Evolutionary conservation across 192 early-diverging fungal genomes (phyloP).

Genomic region (Obelidium mucronatum): DNA sequence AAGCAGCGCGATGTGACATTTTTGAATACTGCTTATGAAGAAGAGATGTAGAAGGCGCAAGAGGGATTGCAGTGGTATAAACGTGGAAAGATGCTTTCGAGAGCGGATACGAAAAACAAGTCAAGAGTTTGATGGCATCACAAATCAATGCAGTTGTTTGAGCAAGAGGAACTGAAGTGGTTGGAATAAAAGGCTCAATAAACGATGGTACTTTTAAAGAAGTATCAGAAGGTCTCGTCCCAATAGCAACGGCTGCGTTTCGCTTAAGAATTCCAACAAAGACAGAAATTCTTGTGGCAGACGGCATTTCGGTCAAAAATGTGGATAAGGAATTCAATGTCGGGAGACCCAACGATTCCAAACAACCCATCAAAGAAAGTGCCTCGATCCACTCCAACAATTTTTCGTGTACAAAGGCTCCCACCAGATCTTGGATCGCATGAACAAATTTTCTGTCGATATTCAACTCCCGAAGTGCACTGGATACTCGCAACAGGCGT

Average conservation of each 20-base stretch:
- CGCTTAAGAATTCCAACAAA: slow-evolving; percentile 26
- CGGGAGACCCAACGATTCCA: neutral
- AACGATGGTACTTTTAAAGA: neutral
- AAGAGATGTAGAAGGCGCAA: slow-evolving; percentile 1
- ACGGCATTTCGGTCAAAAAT: neutral
- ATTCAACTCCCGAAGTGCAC: neutral
- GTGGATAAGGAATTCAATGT: neutral
- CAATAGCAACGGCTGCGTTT: neutral
- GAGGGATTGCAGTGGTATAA: slow-evolving; percentile 35
- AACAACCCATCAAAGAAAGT: slow-evolving; percentile 10
- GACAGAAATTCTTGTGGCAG: neutral
- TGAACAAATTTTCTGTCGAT: slow-evolving; percentile 15
- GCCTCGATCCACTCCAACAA: slow-evolving; percentile 37
- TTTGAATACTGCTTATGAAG: slow-evolving; percentile 26
- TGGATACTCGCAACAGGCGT: slow-evolving; percentile 5
- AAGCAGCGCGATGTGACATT: slow-evolving; percentile 23
- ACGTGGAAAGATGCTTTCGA: slow-evolving; percentile 22
- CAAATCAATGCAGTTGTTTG: slow-evolving; percentile 4
- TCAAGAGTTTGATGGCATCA: slow-evolving; percentile 14
- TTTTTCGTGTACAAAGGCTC: slow-evolving; percentile 26
- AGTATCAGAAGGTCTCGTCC: neutral
- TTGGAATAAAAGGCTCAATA: slow-evolving; percentile 15
- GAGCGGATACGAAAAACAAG: slow-evolving; percentile 29
- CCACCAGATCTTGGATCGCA: slow-evolving; percentile 18
- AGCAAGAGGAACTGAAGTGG: neutral